Evolutionary conservation across 495 filamentous ascomycete species (phyloP).

Genomic region (Xeromyces bisporus): DNA sequence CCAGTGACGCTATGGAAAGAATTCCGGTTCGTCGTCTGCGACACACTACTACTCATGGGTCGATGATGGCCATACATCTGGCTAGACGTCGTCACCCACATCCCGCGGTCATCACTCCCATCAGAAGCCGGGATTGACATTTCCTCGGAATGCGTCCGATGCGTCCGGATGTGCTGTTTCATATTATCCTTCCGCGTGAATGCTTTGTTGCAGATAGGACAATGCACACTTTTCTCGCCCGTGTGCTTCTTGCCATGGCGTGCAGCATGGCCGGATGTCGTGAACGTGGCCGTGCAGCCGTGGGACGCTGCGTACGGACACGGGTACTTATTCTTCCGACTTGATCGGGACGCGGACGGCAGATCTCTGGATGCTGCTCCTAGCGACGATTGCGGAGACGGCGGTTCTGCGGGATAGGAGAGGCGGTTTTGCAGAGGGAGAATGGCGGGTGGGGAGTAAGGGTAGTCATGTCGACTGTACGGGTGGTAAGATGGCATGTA

Average conservation of each 20-base stretch:
- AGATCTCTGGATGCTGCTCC: conserved; percentile 2
- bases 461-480: conserved; percentile 9
- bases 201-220: conserved; percentile 78
- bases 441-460: conserved; percentile 5
- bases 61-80: not conserved
- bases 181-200: conserved; percentile 97
- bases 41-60: no score
- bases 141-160: conserved; percentile 32
- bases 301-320: conserved; percentile 44
- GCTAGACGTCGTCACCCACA: not conserved
- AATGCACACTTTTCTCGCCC: conserved; percentile 82
- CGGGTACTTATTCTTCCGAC: conserved; percentile 37
- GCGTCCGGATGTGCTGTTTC: conserved; percentile 91
- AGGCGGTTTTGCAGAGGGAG: conserved; percentile 15
- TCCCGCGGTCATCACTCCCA: conserved; percentile 8
- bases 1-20: conserved; percentile 4
- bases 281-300: conserved; percentile 69
- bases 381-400: conserved; percentile 10
- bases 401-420: conserved; percentile 12
- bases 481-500: conserved; percentile 9
- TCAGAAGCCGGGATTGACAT: conserved; percentile 17
- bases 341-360: conserved; percentile 1
- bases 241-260: conserved; percentile 94
- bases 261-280: conserved; percentile 91
- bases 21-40: conserved; percentile 2